Evolutionary conservation across 2,329 filamentous ascomycete species (phyloP), one percentile per base, ranked within the genome.

Genomic region (Hymenoscyphus fraxineus): DNA sequence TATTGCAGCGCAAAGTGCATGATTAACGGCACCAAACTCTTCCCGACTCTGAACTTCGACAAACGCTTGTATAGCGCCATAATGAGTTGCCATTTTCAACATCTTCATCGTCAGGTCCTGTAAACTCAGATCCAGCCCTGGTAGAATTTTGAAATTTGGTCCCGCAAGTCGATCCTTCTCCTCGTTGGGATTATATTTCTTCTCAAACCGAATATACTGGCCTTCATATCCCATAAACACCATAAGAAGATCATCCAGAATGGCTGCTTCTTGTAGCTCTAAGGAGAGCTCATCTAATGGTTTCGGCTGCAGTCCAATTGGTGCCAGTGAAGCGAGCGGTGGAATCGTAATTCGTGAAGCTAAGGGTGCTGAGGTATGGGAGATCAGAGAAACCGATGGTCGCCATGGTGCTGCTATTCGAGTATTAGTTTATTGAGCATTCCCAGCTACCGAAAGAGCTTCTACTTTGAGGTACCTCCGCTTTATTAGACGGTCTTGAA

Each of bases 171-270:
- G 88, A 73, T 96, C 92, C 72, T 94, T 92, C 78, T 99, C 95
- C 60, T 92, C 87, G 2, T 84, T 80, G 0, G 93, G 92, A 70
- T 97, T 88, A 76, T 96, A 98, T 9, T 85, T 85, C 69, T 92
- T 90, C 65, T 85, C 85, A 75, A 92, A 98, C 63, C 92, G 90
- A 67, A 99, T 91, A 75, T 98, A 98, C 76, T 97, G 93, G n/a
- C 95, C 95, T 78, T 99, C 95, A 68, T 93, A 97, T 31, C 95
- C 95, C 93, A 99, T 97, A 72, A 98, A 96, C 5, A 96, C 93
- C 74, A 94, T 97, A 41, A 98, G 78, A 16, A 99, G 79, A 72
- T 99, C 95, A 71, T 97, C 93, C 55, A 98, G 82, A 58, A 99
- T 89, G 9, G 87, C 90, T 31, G 88, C 86, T 78, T 99, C 95